Base-by-base conservation (phyloP, 2,329 filamentous ascomycete genomes). In the Sclerotinia nivalis region DNA sequence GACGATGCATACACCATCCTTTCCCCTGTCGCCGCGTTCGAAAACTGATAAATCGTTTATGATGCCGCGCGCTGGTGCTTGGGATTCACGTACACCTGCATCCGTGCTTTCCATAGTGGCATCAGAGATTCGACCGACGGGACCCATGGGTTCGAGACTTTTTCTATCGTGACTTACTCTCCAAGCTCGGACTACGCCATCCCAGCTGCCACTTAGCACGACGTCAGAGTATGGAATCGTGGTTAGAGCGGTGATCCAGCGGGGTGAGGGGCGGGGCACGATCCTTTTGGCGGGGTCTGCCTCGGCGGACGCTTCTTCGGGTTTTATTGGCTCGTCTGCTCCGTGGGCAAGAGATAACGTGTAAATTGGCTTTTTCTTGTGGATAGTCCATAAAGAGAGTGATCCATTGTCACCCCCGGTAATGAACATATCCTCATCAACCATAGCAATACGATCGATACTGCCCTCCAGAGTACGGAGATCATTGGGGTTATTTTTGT, bases 321-420 rank as follows among this genome's bases (percentile, higher is more conserved):
- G 86, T 3, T 85, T 83, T 66, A 94, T 82, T 2, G 90, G 84
- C 4, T 89, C 87, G 71, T 97, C 93, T 66, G 96, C 83, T 45
- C 96, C 96, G 80, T 99, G 96, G 5, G 95, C 93, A 43, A 92
- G 84, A 2, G 90, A 86, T 58, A 96, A 82, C 4, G 92, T 91
- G 80, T 90, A 91, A 13, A 99, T 84, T 0, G 96, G 91, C 81
- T 98, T 98, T 86, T 99, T 99, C 83, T 97, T 97, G 78, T 94
- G 87, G 31, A 93, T 85, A 71, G 89, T 93, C 95, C 95, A 98
- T 18, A 98, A 86, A 0, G 89, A 90, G 66, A 99, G 84, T 8
- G 90, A 87, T 67, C 96, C 96, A 75, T 96, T 97, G 81, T 99
- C 95, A 70, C 92, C 92, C 31, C 95, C 96, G 0, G 96, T 99